Base-by-base conservation (phyloP, 2,329 filamentous ascomycete genomes). In the Nothopassalora personata region DNA sequence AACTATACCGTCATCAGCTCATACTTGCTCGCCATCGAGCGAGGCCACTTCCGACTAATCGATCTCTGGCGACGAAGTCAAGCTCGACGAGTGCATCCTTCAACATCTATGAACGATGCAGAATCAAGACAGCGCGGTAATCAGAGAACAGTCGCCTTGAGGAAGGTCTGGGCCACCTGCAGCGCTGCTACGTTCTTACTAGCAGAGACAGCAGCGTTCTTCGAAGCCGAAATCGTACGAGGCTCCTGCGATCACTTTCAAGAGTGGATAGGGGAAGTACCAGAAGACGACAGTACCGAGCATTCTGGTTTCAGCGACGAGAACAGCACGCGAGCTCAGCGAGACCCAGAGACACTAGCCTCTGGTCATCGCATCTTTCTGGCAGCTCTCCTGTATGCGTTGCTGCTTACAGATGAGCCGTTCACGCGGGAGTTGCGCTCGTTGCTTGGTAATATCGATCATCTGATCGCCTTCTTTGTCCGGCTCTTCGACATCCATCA, bases 171-270 rank as follows among this genome's bases (percentile, higher is more conserved):
- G 94, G 93, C 91, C 0, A 95, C 90, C 0, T 88, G 89, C 66
- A 91, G 89, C 69, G 89, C 91, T 2, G 88, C 90, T 1, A 84
- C 96, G 4, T 97, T 96, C 75, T 89, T 97, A 66, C 80, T 97
- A 3, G 90, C 89, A 0, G 92, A 97, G 71, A 87, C 90, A 13
- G 89, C 93, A 65, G 86, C 86, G 3, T 97, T 96, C 68, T 85
- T 97, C 48, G 93, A 97, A 72, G 90, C 89, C 1, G 91, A 96
- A 70, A 87, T 97, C 6, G 87, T 97, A 13, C 84, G 86, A 60
- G 86, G 86, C 33, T 86, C 90, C 1, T 97, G 91, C 85, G 83
- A 87, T 15, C 86, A 89, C 54, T 92, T 97, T 66, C 83, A 88
- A 55, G 73, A 75, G 13, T 97, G 92, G 91, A 78, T 69, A 6